A percentile compares a stretch with the other conserved stretches of the same genome.
Conservation (phyloP, 768 basidiomycete species). For the Solioccasus polychromus region DNA sequence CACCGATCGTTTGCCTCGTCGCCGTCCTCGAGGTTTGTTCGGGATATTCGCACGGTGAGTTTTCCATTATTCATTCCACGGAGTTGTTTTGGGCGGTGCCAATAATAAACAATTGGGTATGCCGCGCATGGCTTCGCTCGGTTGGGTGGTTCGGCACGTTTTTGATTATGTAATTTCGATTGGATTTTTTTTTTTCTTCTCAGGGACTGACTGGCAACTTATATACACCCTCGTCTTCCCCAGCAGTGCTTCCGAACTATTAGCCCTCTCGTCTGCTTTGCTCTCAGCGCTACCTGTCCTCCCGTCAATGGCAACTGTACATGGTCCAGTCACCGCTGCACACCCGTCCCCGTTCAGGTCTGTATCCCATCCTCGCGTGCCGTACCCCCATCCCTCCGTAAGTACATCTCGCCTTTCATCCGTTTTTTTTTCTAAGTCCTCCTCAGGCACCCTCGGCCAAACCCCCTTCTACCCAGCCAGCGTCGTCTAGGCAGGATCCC, state of each 20-base stretch:
- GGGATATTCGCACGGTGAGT: slow-evolving; percentile 29
- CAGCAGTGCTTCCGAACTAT: slow-evolving; percentile 17
- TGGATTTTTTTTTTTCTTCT: slow-evolving; percentile 10
- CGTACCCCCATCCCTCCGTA: slow-evolving; percentile 28
- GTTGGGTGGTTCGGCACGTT: slow-evolving; percentile 25
- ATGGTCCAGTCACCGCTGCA: slow-evolving; percentile 25
- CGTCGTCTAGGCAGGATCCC: slow-evolving; percentile 21
- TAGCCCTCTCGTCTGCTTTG: slow-evolving; percentile 8
- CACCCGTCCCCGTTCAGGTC: slow-evolving; percentile 31
- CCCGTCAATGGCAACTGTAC: slow-evolving; percentile 31
- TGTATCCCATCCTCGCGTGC: slow-evolving; percentile 25
- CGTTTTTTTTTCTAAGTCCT: background rate
- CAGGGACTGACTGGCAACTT: slow-evolving; percentile 17
- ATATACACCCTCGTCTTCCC: slow-evolving; percentile 21
- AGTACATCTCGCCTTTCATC: slow-evolving; percentile 1
- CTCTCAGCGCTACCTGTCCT: slow-evolving; percentile 18
- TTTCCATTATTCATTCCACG: slow-evolving; percentile 31
- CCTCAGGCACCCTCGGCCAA: slow-evolving; percentile 26
- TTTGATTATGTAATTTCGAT: slow-evolving; percentile 17
- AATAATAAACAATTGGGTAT: slow-evolving; percentile 28
- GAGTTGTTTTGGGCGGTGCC: slow-evolving; percentile 23
- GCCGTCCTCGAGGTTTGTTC: slow-evolving; percentile 31
- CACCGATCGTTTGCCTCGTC: slow-evolving; percentile 30
- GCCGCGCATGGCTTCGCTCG: slow-evolving; percentile 23
- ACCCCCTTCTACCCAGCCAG: slow-evolving; percentile 31